Evolutionary conservation across 176 grass and related monocot species (phyloP).

Genomic region (Hsuehochloa calcarea): DNA sequence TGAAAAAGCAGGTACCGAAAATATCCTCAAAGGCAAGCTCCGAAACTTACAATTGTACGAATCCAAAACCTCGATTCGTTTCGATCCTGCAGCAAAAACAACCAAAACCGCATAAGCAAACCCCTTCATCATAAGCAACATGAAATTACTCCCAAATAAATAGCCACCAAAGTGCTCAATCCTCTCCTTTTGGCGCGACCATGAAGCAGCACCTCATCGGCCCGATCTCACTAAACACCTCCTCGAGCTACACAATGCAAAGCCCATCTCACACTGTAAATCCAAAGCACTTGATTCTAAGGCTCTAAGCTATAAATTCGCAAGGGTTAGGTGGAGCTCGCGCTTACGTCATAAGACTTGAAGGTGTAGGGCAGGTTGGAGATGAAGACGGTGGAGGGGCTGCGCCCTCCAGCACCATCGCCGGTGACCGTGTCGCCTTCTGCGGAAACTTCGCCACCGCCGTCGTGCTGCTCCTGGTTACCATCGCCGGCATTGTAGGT

Average conservation of each 20-base stretch:
- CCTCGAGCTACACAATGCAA: conserved; percentile 60
- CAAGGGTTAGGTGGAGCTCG: background rate
- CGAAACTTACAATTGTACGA: conserved; percentile 84
- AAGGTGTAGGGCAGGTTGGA: background rate
- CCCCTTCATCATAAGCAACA: background rate
- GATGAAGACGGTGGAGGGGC: too few relatives aligned
- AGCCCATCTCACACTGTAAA: background rate
- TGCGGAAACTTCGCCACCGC: too few relatives aligned
- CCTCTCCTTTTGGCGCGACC: conserved; percentile 64
- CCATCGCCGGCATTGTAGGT: too few relatives aligned
- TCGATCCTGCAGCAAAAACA: conserved; percentile 61
- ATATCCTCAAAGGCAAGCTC: background rate
- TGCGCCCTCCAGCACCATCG: too few relatives aligned
- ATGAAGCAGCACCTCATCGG: conserved; percentile 90
- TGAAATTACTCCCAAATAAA: background rate
- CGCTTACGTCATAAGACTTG: conserved; percentile 67
- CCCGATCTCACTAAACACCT: conserved; percentile 84
- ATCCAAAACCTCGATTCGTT: conserved; percentile 72
- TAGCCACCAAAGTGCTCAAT: background rate
- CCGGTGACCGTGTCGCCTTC: too few relatives aligned
- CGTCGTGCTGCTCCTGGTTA: too few relatives aligned
- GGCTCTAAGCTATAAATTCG: background rate
- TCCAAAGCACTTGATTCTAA: background rate
- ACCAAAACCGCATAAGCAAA: background rate
- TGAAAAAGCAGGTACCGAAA: background rate